Conservation (phyloP, 106 monocot genomes). For the Apostasia ramifera region DNA sequence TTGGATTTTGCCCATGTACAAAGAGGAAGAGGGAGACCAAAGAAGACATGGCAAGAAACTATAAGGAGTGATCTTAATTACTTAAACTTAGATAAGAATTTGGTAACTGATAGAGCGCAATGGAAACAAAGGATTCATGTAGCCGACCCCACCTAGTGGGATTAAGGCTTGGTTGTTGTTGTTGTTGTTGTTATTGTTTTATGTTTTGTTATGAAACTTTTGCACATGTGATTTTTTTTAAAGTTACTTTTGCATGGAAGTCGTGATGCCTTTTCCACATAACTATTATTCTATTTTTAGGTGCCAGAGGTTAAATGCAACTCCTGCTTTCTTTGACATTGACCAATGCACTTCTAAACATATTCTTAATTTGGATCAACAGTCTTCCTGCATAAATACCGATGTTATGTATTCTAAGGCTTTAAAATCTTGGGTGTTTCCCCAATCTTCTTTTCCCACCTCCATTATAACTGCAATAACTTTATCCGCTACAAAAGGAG, state of each 20-base stretch:
- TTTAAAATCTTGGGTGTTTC: constrained; percentile 72
- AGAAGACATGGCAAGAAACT: no score
- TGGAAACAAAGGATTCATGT: no score
- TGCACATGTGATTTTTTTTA: no score
- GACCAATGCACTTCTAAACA: constrained; percentile 10
- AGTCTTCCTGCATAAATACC: constrained; percentile 8
- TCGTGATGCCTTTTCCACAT: neutral
- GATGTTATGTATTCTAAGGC: constrained; percentile 47
- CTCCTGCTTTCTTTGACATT: constrained; percentile 17
- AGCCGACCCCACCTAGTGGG: no score
- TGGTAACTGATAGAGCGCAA: no score
- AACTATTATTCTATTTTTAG: constrained; percentile 21
- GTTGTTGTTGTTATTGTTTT: no score
- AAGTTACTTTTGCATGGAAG: neutral
- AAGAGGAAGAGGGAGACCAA: no score
- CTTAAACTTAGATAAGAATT: no score
- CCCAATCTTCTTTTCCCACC: constrained; percentile 68
- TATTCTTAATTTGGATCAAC: constrained; percentile 20
- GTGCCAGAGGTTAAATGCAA: constrained; percentile 62
- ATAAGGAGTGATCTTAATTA: no score
- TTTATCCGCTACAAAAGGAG: constrained; percentile 47
- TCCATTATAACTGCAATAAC: constrained; percentile 60
- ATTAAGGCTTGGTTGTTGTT: no score
- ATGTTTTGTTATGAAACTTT: no score
- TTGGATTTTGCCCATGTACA: no score